A percentile compares a stretch with the other conserved stretches of the same genome.
Evolutionary conservation across 306 rosid genomes (phyloP).

Genomic region (Citrullus colocynthis): DNA sequence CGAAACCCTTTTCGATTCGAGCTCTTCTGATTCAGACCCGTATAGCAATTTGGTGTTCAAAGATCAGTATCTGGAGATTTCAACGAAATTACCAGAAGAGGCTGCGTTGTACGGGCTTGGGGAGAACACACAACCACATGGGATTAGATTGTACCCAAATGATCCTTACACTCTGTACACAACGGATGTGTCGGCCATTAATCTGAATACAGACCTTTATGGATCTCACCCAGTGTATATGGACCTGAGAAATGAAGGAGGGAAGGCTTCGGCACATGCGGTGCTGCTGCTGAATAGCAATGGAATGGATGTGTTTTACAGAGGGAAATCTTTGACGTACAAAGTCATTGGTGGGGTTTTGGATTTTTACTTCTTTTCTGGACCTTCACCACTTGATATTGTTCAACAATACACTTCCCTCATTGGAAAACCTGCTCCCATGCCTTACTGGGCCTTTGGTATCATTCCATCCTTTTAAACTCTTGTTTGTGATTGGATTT

Average conservation of each 20-base stretch:
- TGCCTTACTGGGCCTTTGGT: slow-evolving; percentile 99
- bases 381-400: slow-evolving; percentile 66
- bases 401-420: slow-evolving; percentile 88
- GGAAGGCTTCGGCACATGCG: slow-evolving; percentile 56
- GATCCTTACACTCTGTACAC: slow-evolving; percentile 87
- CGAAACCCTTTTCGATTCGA: slow-evolving; percentile 50
- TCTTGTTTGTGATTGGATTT: not conserved
- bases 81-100: slow-evolving; percentile 63
- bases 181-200: slow-evolving; percentile 69
- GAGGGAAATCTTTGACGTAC: slow-evolving; percentile 64
- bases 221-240: slow-evolving; percentile 90
- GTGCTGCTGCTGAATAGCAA: slow-evolving; percentile 85
- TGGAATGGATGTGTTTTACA: slow-evolving; percentile 97
- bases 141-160: slow-evolving; percentile 65
- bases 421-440: slow-evolving; percentile 88
- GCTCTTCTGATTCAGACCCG: slow-evolving; percentile 38
- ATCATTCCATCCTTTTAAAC: slow-evolving; percentile 4
- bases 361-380: slow-evolving; percentile 89
- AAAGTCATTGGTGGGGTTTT: slow-evolving; percentile 86
- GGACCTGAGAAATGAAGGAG: slow-evolving; percentile 72
- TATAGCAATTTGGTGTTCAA: slow-evolving; percentile 62
- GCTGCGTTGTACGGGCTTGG: slow-evolving; percentile 81
- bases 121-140: slow-evolving; percentile 88
- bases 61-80: slow-evolving; percentile 93
- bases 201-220: slow-evolving; percentile 75